Base-by-base conservation (phyloP, 192 early-diverging fungal genomes). In the Borealophlyctis nickersoniae region DNA sequence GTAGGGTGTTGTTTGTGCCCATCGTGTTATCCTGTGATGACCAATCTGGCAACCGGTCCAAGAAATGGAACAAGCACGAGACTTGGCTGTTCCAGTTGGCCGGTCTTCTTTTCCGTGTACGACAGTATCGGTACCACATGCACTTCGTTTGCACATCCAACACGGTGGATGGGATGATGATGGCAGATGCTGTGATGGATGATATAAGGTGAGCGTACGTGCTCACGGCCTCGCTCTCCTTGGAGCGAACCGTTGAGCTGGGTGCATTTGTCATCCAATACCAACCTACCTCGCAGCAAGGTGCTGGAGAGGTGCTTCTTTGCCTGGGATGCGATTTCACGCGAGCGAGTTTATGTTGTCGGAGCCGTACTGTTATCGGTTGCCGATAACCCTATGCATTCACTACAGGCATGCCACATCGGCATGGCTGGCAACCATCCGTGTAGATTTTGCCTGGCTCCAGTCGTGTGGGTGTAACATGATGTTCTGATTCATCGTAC, bases 21-120 rank as follows among this genome's bases (percentile, higher is more conserved):
- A n/a, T 72, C 49, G 56, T 60, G 5, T 33, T 72, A 7, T 67
- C 52, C 30, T 45, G 31, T 52, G 64, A 72, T 55, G 65, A 72
- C 29, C 57, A 36, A 19, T 52, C 45, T 19, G 70, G 70, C 11
- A 72, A 72, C 55, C 16, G 29, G 19, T 72, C 70, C 19, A 72
- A 72, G 33, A 69, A 69, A 49, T 72, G 64, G 65, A 72, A 72
- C 36, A 29, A 32, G 29, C 65, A 69, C 30, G 55, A 72, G 24
- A 52, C 2, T 16, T 71, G 63, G 69, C 36, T 7, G 23, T 56
- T 68, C 29, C 54, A 65, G 22, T 57, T 60, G 1, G 69, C 69
- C 26, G 60, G 67, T 16, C 52, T 69, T 9, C 67, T 60, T 26
- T 69, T 71, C 63, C 4, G 67, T 3, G 5, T 60, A 26, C 19